Evolutionary conservation across 2,329 filamentous ascomycete genomes (phyloP).

Genomic region (Alternaria arborescens): DNA sequence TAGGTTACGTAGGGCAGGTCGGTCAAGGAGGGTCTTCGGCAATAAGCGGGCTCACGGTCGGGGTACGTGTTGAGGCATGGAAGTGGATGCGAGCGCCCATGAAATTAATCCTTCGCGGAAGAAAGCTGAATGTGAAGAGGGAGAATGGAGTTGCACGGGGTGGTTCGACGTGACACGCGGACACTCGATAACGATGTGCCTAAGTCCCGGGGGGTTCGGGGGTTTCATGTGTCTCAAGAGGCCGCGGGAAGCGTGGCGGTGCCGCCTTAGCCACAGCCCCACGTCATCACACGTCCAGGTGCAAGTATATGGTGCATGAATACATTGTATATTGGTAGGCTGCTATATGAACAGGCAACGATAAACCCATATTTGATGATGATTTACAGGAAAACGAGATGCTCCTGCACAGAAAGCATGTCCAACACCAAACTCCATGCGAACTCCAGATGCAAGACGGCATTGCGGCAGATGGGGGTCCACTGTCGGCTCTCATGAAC

Average conservation of each 20-base stretch:
- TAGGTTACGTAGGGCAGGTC: conserved; percentile 4
- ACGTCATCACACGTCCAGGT: conserved; percentile 20
- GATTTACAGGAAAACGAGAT: conserved; percentile 26
- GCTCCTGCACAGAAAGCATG: conserved; percentile 28
- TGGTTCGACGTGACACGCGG: conserved; percentile 21
- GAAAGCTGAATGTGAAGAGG: conserved; percentile 10
- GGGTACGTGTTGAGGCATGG: conserved; percentile 37
- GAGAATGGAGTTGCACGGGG: conserved; percentile 11
- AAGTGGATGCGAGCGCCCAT: conserved; percentile 34
- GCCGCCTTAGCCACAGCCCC: conserved; percentile 23
- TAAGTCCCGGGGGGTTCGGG: conserved; percentile 6
- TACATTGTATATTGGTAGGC: conserved; percentile 22
- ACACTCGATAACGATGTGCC: conserved; percentile 4
- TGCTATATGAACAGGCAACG: conserved; percentile 20
- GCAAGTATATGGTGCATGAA: background rate
- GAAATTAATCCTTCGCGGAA: conserved; percentile 19
- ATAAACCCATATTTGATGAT: conserved; percentile 15
- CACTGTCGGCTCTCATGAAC: conserved; percentile 7
- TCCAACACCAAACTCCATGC: conserved; percentile 40
- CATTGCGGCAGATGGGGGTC: conserved; percentile 11
- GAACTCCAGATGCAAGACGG: conserved; percentile 30
- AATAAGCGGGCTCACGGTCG: conserved; percentile 32
- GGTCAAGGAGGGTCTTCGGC: conserved; percentile 36
- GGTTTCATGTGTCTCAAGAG: conserved; percentile 20
- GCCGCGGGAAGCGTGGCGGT: conserved; percentile 7